Base-by-base conservation (phyloP, 345 rosid genomes). In the Euclidium syriacum region DNA sequence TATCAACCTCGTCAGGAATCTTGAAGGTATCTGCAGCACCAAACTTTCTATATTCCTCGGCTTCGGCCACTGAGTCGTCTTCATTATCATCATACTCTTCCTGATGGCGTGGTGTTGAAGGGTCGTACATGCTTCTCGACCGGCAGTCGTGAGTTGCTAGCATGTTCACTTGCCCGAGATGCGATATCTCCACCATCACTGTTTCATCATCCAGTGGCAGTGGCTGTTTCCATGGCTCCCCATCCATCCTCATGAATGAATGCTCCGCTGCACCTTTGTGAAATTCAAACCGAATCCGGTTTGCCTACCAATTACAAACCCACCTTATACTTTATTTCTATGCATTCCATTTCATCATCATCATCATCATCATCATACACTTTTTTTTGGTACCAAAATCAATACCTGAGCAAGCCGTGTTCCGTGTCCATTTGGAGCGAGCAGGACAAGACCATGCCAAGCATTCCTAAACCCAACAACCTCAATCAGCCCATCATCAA, bases 181-280 rank as follows among this genome's bases (percentile, higher is more conserved):
- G 97, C 65, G 99, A 94, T 34, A 94, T 94, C 73, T 92, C 97
- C 20, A 94, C 83, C 65, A 78, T 77, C 27, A 94, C 95, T 1
- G 96, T 84, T 61, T 85, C 88, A 46, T 85, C 95, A 16, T 87
- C 75, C 17, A 38, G 62, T 24, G 97, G 95, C 33, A 94, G 72
- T 12, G 96, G 99, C 67, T 94, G 96, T 83, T 85, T 90, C 97
- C 97, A 94, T 0, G 97, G 99, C 61, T 87, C 99, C 65, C 95
- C 99, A 38, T 94, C 99, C 58, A 90, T 87, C 73, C 99, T 87
- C 97, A 90, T 94, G 68, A 22, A 87, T 54, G 99, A 83, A 74
- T 81, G 84, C 44, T 87, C 88, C 12, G 91, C 76, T 6, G 80
- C 83, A 29, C 91, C 97, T 79, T 74, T 94, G 70, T 67, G 96